A percentile compares a stretch with the other conserved stretches of the same genome.
Conservation (phyloP, 345 rosid genomes). For the Microthlaspi erraticum region DNA sequence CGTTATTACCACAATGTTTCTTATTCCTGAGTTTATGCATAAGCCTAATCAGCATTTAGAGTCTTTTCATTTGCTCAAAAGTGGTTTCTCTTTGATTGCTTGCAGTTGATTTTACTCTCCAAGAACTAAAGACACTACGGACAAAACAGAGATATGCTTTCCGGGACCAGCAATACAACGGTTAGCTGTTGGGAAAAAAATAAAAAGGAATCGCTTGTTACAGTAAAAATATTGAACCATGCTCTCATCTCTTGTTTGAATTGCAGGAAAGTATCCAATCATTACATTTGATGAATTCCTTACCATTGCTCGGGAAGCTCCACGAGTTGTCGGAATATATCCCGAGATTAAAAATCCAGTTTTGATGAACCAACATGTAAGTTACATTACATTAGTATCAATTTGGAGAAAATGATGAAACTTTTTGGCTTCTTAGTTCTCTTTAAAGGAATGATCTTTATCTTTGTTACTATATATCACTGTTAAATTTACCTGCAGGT, state of each 20-base stretch:
- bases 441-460: neutral
- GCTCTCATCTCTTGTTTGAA: constrained; percentile 12
- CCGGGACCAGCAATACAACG: constrained; percentile 87
- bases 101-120: constrained; percentile 86
- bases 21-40: neutral
- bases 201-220: neutral
- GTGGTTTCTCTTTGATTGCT: constrained; percentile 13
- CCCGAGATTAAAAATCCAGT: constrained; percentile 97
- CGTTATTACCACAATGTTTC: constrained; percentile 1
- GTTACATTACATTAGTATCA: constrained; percentile 30
- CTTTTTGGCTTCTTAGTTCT: neutral
- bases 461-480: neutral
- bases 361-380: constrained; percentile 80
- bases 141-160: constrained; percentile 75
- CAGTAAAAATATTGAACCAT: neutral
- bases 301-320: constrained; percentile 76
- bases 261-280: constrained; percentile 76
- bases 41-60: neutral
- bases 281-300: constrained; percentile 90
- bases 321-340: constrained; percentile 92
- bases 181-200: constrained; percentile 46
- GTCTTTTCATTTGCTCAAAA: neutral
- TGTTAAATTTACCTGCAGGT: constrained; percentile 53
- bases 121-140: constrained; percentile 74
- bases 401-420: neutral